A percentile compares a stretch with the other conserved stretches of the same genome.
These are phyloP conservation scores for Cynara cardunculus DNA, from an alignment of 129 eudicot genomes.

Conservation along the genomic window DNA sequence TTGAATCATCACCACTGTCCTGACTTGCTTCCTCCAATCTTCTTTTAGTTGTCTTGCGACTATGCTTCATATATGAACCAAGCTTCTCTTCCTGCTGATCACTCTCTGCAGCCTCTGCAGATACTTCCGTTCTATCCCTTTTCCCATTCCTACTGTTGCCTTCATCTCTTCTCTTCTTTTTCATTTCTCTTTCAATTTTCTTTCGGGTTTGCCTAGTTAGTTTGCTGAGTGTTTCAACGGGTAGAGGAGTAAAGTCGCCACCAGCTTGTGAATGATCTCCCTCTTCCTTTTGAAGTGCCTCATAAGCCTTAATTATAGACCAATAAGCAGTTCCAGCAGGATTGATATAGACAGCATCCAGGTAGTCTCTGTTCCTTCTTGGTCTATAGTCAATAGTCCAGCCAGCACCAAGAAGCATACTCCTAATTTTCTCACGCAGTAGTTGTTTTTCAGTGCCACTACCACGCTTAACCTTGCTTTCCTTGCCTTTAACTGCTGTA, in stretches of 20 bases:
- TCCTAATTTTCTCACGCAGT: slow-evolving; percentile 78
- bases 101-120: slow-evolving; percentile 36
- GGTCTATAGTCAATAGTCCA: slow-evolving; percentile 99
- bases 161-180: slow-evolving; percentile 72
- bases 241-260: slow-evolving; percentile 61
- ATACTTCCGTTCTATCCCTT: slow-evolving; percentile 22
- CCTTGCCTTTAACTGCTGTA: slow-evolving; percentile 50
- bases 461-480: slow-evolving; percentile 76
- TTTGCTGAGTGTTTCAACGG: slow-evolving; percentile 73
- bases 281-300: slow-evolving; percentile 88
- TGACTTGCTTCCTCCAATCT: slow-evolving; percentile 29
- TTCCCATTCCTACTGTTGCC: slow-evolving; percentile 28
- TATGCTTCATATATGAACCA: slow-evolving; percentile 40
- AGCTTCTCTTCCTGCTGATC: slow-evolving; percentile 46
- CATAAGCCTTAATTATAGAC: slow-evolving; percentile 96
- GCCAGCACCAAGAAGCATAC: slow-evolving; percentile 77
- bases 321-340: slow-evolving; percentile 94
- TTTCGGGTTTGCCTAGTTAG: slow-evolving; percentile 86
- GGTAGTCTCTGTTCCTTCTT: slow-evolving; percentile 83
- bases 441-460: slow-evolving; percentile 90
- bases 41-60: slow-evolving; percentile 38
- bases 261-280: slow-evolving; percentile 33
- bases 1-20: slow-evolving; percentile 45
- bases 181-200: slow-evolving; percentile 80
- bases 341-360: slow-evolving; percentile 91